A percentile compares a stretch with the other conserved stretches of the same genome.
phyloP scores from a whole-genome alignment of 208 protist genomes.

The Leishmania tarentolae region DNA sequence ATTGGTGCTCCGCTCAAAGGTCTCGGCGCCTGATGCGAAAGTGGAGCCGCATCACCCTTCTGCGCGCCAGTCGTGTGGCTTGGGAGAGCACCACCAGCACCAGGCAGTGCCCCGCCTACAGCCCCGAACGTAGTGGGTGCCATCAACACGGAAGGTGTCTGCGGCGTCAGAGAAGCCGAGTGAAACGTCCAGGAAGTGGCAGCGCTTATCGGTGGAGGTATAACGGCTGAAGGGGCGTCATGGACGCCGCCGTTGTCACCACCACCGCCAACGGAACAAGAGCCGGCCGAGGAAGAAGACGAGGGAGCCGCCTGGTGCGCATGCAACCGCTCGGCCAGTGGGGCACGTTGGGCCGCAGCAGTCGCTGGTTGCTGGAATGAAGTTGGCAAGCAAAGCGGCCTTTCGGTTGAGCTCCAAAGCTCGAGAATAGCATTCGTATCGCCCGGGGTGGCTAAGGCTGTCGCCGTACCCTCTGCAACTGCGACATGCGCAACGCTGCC shows the following conservation, averaged over 20 bases:
- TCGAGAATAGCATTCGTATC: slow-evolving; percentile 28
- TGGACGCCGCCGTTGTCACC: background rate
- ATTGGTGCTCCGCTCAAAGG: background rate
- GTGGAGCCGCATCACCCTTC: background rate
- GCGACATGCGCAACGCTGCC: background rate
- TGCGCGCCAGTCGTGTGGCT: background rate
- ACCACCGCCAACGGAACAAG: background rate
- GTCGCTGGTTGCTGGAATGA: slow-evolving; percentile 5
- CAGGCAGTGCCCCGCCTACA: background rate
- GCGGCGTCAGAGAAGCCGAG: slow-evolving; percentile 14
- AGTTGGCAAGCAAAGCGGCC: slow-evolving; percentile 30
- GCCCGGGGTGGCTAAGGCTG: background rate
- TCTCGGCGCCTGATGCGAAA: background rate
- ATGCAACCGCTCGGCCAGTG: slow-evolving; percentile 4
- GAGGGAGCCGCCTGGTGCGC: slow-evolving; percentile 5
- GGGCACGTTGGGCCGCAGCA: background rate
- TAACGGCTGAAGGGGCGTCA: background rate
- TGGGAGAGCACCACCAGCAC: background rate
- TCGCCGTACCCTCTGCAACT: background rate
- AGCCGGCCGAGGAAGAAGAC: background rate
- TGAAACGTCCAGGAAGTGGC: slow-evolving; percentile 50
- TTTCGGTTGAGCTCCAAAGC: slow-evolving; percentile 49
- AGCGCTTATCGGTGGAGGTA: slow-evolving; percentile 16
- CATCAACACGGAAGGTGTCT: background rate
- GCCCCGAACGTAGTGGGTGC: background rate